Evolutionary conservation across 1,139 yeast genomes (phyloP).

Genomic region (Taphrina wiesneri): DNA sequence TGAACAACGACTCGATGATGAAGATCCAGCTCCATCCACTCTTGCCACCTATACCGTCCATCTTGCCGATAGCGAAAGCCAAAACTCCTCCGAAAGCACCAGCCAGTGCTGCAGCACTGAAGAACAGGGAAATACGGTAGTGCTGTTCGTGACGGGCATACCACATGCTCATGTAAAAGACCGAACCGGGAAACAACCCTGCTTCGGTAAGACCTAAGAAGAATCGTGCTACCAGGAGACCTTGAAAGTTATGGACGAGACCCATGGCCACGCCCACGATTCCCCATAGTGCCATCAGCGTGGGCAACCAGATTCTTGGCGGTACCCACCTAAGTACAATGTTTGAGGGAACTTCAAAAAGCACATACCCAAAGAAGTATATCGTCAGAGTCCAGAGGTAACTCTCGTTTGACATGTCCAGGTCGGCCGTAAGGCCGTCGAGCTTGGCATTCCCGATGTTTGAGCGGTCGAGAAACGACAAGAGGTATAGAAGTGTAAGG

Average conservation of each 20-base stretch:
- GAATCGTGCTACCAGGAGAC: slow-evolving; percentile 63
- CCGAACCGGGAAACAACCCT: slow-evolving; percentile 93
- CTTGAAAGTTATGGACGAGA: slow-evolving; percentile 59
- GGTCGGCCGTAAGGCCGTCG: slow-evolving; percentile 54
- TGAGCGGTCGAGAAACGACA: slow-evolving; percentile 63
- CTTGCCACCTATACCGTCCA: slow-evolving; percentile 69
- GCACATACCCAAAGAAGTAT: slow-evolving; percentile 70
- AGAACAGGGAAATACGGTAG: slow-evolving; percentile 80
- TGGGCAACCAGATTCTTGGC: slow-evolving; percentile 55
- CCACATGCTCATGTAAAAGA: slow-evolving; percentile 81
- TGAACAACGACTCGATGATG: slow-evolving; percentile 70
- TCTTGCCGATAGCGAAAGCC: slow-evolving; percentile 81
- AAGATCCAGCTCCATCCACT: slow-evolving; percentile 91
- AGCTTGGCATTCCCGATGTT: slow-evolving; percentile 64
- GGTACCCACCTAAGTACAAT: slow-evolving; percentile 58
- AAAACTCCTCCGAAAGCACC: slow-evolving; percentile 93
- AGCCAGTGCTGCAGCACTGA: slow-evolving; percentile 85
- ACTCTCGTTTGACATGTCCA: slow-evolving; percentile 54
- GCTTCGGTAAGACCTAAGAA: slow-evolving; percentile 81
- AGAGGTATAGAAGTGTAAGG: slow-evolving; percentile 58
- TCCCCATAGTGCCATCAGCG: slow-evolving; percentile 41
- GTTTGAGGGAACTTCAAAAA: slow-evolving; percentile 69
- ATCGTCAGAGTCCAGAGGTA: slow-evolving; percentile 61
- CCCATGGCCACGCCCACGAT: slow-evolving; percentile 52
- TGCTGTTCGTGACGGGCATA: slow-evolving; percentile 79